Base-by-base conservation (phyloP, 2,329 filamentous ascomycete genomes). In the Aspergillus fructus region DNA sequence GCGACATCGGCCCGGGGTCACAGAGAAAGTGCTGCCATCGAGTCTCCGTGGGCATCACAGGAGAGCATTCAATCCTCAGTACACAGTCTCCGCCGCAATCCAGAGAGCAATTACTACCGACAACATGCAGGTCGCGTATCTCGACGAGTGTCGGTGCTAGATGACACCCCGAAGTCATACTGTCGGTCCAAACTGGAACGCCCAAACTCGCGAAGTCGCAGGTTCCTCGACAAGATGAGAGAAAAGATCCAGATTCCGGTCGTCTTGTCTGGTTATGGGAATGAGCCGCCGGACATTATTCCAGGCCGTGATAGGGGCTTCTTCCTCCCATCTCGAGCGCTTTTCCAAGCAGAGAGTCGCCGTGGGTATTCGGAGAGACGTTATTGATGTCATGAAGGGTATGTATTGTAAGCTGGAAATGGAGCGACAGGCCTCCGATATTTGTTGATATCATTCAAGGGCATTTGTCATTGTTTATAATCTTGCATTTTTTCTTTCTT, bases 81-180 rank as follows among this genome's bases (percentile, higher is more conserved):
- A 5, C 9, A 39, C 39, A 43, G 39, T 33, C n/a, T 39, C 39
- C 23, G 19, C 8, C 39, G 15, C 23, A 51, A 51, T 17, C 49
- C 39, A 17, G 39, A 21, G 49, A 42, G 34, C 39, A 51, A 51
- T 23, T 51, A 51, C 23, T 51, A 51, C 17, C 49, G 49, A 42
- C 39, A 51, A 21, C 39, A 39, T 30, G 49, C 15, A 17, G 43
- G 49, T 51, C 49, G 39, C 17, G 39, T 51, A 17, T 42, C n/a
- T 33, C 49, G 49, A 24, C 49, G 37, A 27, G 39, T 51, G 4
- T 51, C 49, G 11, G 11, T 42, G 19, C 23, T 51, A 3, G 39
- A 42, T n/a, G n/a, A 46, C 6, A n/a, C 40, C 3, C 9, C 40
- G 19, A 27, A 27, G 3, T 37, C 41, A 6, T 39, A 24, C 27